Conservation (phyloP, 495 filamentous ascomycete genomes). For the Aspergillus sclerotiicarbonarius region DNA sequence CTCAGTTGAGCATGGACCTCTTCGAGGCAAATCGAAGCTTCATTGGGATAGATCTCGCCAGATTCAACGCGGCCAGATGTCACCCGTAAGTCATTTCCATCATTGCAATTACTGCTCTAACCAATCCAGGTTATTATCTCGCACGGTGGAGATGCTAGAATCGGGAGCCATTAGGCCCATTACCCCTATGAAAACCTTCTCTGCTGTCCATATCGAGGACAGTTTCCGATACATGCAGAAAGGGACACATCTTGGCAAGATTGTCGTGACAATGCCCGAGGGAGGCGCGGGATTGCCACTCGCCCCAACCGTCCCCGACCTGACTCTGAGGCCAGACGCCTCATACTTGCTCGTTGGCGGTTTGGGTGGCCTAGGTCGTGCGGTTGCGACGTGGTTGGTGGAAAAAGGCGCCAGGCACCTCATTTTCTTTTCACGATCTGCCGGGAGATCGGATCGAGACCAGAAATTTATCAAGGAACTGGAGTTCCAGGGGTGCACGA, state of each 20-base stretch:
- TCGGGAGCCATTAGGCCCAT: constrained; percentile 22
- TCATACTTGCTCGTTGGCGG: constrained; percentile 48
- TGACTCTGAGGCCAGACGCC: constrained; percentile 14
- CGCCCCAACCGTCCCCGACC: constrained; percentile 7
- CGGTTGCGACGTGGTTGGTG: constrained; percentile 56
- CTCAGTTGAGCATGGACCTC: no score
- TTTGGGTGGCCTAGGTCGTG: constrained; percentile 56
- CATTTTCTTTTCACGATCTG: constrained; percentile 39
- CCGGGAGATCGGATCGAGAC: constrained; percentile 4
- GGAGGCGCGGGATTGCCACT: constrained; percentile 9
- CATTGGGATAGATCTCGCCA: no score
- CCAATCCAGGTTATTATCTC: no score
- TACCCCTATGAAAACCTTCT: constrained; percentile 21
- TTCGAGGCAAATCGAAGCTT: no score
- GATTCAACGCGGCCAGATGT: no score
- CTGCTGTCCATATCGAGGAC: constrained; percentile 37
- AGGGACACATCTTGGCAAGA: constrained; percentile 32
- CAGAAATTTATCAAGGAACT: constrained; percentile 40
- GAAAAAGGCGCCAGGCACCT: constrained; percentile 53
- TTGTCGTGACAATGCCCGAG: constrained; percentile 17
- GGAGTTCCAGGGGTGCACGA: constrained; percentile 16
- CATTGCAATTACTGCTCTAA: no score
- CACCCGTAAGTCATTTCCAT: no score
- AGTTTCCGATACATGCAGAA: constrained; percentile 48
- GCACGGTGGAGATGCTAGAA: no score